These are phyloP conservation scores for Achaetomiella virescens DNA, from an alignment of 495 filamentous ascomycete genomes.

Conservation along the genomic window DNA sequence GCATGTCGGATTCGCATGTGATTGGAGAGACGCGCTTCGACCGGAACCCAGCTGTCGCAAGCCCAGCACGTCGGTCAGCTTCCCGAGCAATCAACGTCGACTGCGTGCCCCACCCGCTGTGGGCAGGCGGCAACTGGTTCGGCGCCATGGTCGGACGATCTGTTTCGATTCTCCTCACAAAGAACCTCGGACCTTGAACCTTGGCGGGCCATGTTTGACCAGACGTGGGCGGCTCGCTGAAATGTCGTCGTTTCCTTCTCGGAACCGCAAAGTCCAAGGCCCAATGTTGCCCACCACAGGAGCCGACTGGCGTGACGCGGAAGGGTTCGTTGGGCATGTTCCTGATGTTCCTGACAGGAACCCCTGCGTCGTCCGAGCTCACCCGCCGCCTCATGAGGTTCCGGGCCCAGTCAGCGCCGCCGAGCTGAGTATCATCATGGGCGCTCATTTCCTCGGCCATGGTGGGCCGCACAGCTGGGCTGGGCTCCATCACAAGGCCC, in stretches of 20 bases:
- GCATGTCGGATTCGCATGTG: conserved; percentile 1
- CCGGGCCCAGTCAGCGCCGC: neutral
- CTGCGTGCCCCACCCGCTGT: neutral
- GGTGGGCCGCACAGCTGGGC: too few species aligned
- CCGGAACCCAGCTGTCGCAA: conserved; percentile 1
- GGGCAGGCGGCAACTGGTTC: conserved; percentile 2
- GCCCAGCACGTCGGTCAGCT: conserved; percentile 6
- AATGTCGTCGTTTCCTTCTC: too few species aligned
- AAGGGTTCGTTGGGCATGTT: too few species aligned
- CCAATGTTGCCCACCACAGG: too few species aligned
- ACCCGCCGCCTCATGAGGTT: neutral
- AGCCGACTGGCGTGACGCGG: too few species aligned
- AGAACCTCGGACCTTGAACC: neutral
- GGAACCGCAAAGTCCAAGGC: too few species aligned
- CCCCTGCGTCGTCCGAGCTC: neutral
- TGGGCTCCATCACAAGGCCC: too few species aligned
- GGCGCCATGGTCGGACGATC: conserved; percentile 8
- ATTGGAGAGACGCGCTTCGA: conserved; percentile 8
- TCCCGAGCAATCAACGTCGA: neutral
- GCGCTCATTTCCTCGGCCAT: too few species aligned
- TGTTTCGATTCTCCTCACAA: neutral
- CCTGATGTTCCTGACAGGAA: neutral
- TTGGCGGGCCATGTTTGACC: too few species aligned
- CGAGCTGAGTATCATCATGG: neutral
- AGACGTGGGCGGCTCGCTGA: too few species aligned